Conservation (phyloP, 257 asterid species). For the Striga asiatica region DNA sequence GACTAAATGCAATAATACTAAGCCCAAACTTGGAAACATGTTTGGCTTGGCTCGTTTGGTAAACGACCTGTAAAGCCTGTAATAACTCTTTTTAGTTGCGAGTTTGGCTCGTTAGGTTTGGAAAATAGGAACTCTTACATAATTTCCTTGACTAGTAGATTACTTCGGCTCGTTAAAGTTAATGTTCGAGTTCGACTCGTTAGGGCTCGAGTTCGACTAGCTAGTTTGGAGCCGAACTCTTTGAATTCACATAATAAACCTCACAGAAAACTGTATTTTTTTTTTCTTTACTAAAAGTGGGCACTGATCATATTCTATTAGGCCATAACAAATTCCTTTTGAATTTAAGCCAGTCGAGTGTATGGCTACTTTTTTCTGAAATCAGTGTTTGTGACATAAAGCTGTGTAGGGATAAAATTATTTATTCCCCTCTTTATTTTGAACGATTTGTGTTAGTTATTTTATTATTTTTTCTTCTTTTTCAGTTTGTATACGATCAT, state of each 20-base stretch:
- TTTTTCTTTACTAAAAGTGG: background rate
- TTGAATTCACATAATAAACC: background rate
- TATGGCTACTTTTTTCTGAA: background rate
- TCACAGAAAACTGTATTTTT: background rate
- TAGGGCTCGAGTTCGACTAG: too few relatives aligned
- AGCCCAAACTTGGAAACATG: too few relatives aligned
- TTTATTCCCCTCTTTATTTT: background rate
- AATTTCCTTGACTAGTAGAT: too few relatives aligned
- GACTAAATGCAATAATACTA: too few relatives aligned
- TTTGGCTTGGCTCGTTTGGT: too few relatives aligned
- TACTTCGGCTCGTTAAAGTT: too few relatives aligned
- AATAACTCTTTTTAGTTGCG: too few relatives aligned
- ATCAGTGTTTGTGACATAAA: background rate
- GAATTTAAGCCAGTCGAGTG: constrained; percentile 8
- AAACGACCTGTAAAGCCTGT: too few relatives aligned
- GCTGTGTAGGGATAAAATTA: background rate
- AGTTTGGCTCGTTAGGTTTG: too few relatives aligned
- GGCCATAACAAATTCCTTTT: constrained; percentile 5
- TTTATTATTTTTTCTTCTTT: background rate
- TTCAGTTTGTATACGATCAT: too few relatives aligned
- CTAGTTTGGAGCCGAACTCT: background rate
- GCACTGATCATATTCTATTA: background rate
- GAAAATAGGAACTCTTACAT: too few relatives aligned
- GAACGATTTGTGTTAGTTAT: background rate
- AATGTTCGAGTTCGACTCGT: too few relatives aligned